Conservation (phyloP, 2,329 filamentous ascomycete species). For the Phaeoacremonium minimum region DNA sequence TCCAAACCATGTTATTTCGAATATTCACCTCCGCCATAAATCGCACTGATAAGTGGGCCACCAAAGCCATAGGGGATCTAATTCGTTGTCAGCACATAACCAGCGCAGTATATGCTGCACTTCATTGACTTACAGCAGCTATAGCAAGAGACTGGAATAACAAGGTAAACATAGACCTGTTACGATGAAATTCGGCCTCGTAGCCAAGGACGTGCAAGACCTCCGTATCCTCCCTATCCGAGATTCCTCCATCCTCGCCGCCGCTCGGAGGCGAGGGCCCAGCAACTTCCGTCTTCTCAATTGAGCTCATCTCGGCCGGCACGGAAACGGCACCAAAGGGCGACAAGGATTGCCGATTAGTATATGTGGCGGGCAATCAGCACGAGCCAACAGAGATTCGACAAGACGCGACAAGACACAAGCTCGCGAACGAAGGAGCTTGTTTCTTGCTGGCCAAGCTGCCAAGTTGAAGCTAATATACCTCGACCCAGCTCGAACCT, state of each 20-base stretch:
- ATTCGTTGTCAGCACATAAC: neutral
- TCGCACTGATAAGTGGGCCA: constrained; percentile 27
- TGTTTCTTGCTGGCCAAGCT: too few relatives aligned
- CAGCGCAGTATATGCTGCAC: too few relatives aligned
- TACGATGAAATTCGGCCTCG: constrained; percentile 50
- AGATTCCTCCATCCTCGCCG: constrained; percentile 2
- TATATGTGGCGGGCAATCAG: too few relatives aligned
- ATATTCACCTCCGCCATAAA: constrained; percentile 29
- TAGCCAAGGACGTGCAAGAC: constrained; percentile 44
- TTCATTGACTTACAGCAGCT: constrained; percentile 39
- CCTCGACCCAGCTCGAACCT: too few relatives aligned
- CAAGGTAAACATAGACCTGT: constrained; percentile 55
- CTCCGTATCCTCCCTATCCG: constrained; percentile 17
- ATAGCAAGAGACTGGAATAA: constrained; percentile 59
- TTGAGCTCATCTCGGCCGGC: constrained; percentile 22
- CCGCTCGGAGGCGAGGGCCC: neutral
- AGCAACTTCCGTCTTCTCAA: neutral
- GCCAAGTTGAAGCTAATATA: too few relatives aligned
- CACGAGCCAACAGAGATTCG: too few relatives aligned
- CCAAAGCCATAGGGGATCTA: constrained; percentile 49
- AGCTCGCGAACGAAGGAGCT: too few relatives aligned
- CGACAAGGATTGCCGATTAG: too few relatives aligned
- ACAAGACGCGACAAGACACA: too few relatives aligned
- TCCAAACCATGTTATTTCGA: neutral
- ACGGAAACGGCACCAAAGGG: constrained; percentile 42